Percentiles rank a stretch among this genome's conserved stretches.
Evolutionary conservation across 768 basidiomycete genomes (phyloP).

Genomic region (Tulasnella sp.): DNA sequence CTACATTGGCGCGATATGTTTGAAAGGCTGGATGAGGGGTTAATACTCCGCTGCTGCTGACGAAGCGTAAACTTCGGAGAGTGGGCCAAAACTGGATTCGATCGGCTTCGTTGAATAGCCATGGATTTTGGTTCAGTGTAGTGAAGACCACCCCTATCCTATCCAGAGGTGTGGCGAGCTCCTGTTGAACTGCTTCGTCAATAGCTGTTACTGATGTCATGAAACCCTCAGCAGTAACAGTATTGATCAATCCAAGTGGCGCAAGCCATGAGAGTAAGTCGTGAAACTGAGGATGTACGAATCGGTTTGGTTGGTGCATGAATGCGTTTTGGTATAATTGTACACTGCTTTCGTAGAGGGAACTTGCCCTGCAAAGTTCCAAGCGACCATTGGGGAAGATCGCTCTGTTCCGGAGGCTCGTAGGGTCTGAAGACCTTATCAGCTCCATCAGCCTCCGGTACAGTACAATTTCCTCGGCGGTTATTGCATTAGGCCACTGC

Average conservation of each 20-base stretch:
- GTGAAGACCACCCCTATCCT: no score
- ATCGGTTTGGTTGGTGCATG: neutral
- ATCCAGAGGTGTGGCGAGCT: no score
- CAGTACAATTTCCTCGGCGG: no score
- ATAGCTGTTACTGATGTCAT: neutral
- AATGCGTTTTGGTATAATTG: neutral
- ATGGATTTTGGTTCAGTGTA: no score
- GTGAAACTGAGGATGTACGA: neutral
- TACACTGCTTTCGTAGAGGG: neutral
- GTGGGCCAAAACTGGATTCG: no score
- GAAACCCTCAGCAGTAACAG: neutral
- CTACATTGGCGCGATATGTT: no score
- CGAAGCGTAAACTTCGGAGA: no score
- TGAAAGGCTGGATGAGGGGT: no score
- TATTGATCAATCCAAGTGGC: neutral
- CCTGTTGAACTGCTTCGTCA: neutral
- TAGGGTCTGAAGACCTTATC: neutral
- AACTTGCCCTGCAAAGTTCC: neutral
- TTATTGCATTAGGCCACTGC: no score
- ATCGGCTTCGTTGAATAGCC: no score
- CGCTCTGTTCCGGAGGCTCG: neutral
- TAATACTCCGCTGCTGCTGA: no score
- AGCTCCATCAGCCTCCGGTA: no score
- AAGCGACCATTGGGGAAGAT: neutral
- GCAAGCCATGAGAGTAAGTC: neutral